Conservation (phyloP, 768 basidiomycete species). For the Pisolithus orientalis region DNA sequence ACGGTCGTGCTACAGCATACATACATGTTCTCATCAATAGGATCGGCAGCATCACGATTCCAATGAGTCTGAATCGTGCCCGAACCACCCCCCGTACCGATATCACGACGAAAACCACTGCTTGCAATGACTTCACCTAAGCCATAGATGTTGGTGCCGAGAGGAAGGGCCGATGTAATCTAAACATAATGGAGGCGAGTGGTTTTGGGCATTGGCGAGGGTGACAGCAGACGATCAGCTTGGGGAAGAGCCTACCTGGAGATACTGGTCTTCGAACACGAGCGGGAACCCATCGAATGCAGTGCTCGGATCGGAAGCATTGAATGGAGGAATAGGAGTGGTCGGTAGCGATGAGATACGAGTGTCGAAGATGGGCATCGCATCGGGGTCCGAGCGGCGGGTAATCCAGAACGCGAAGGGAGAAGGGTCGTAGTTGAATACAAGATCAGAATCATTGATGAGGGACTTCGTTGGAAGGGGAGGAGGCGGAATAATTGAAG, state of each 20-base stretch:
- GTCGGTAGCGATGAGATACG: slow-evolving; percentile 53
- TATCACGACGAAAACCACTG: slow-evolving; percentile 60
- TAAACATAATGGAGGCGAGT: slow-evolving; percentile 31
- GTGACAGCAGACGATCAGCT: neutral
- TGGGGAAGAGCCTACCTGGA: slow-evolving; percentile 41
- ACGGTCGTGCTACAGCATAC: too few relatives aligned
- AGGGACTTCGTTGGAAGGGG: slow-evolving; percentile 28
- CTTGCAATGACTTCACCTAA: slow-evolving; percentile 67
- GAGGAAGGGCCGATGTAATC: slow-evolving; percentile 61
- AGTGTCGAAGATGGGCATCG: slow-evolving; percentile 63
- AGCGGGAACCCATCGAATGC: slow-evolving; percentile 53
- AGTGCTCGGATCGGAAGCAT: slow-evolving; percentile 40
- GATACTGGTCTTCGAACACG: slow-evolving; percentile 71
- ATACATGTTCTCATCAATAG: slow-evolving; percentile 49
- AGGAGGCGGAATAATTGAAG: slow-evolving; percentile 44
- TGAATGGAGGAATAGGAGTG: slow-evolving; percentile 51
- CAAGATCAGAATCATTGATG: slow-evolving; percentile 47
- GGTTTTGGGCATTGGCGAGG: slow-evolving; percentile 35
- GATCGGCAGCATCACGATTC: slow-evolving; percentile 58
- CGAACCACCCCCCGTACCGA: slow-evolving; percentile 39
- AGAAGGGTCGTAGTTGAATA: slow-evolving; percentile 56
- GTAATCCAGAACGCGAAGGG: slow-evolving; percentile 84
- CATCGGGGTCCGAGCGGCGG: slow-evolving; percentile 50
- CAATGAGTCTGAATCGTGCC: slow-evolving; percentile 66
- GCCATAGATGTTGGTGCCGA: slow-evolving; percentile 69